Evolutionary conservation across 2,329 filamentous ascomycete species (phyloP).

Genomic region (Drechmeria coniospora): DNA sequence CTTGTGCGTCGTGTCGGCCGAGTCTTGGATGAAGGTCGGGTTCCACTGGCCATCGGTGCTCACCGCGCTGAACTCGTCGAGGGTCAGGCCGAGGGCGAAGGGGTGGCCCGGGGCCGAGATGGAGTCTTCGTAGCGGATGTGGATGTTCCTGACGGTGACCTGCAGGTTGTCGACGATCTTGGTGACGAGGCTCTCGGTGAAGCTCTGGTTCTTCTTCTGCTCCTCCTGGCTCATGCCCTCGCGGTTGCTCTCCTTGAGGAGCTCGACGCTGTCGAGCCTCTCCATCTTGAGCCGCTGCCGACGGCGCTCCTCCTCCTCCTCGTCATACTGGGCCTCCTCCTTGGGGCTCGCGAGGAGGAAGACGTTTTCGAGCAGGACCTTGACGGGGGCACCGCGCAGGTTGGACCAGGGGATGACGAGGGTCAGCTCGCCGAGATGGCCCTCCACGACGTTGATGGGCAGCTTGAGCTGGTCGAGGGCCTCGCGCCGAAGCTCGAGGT

Average conservation of each 20-base stretch:
- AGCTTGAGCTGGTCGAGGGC: constrained; percentile 94
- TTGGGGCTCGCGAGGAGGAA: constrained; percentile 90
- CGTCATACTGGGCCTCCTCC: constrained; percentile 84
- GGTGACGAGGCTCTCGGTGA: constrained; percentile 84
- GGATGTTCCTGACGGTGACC: constrained; percentile 95
- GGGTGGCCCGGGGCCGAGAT: constrained; percentile 90
- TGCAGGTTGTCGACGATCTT: constrained; percentile 98
- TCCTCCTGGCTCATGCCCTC: constrained; percentile 91
- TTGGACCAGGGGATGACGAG: constrained; percentile 97
- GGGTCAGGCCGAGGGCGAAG: constrained; percentile 79
- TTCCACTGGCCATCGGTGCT: constrained; percentile 93
- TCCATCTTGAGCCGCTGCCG: constrained; percentile 95
- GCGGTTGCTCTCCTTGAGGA: constrained; percentile 81
- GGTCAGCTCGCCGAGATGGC: constrained; percentile 82
- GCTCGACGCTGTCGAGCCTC: constrained; percentile 88
- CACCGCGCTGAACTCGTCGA: constrained; percentile 92
- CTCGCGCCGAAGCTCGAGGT: constrained; percentile 85
- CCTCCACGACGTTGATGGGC: constrained; percentile 90
- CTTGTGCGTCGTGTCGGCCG: constrained; percentile 74
- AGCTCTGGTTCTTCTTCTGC: constrained; percentile 94
- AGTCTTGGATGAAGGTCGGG: constrained; percentile 88
- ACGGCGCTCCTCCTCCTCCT: constrained; percentile 78
- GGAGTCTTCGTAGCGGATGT: constrained; percentile 94
- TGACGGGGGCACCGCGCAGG: constrained; percentile 81
- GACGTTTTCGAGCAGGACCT: constrained; percentile 91